These are phyloP conservation scores for Sclerotiophoma versabilis DNA, from an alignment of 2,329 filamentous ascomycete species.

Conservation along the genomic window DNA sequence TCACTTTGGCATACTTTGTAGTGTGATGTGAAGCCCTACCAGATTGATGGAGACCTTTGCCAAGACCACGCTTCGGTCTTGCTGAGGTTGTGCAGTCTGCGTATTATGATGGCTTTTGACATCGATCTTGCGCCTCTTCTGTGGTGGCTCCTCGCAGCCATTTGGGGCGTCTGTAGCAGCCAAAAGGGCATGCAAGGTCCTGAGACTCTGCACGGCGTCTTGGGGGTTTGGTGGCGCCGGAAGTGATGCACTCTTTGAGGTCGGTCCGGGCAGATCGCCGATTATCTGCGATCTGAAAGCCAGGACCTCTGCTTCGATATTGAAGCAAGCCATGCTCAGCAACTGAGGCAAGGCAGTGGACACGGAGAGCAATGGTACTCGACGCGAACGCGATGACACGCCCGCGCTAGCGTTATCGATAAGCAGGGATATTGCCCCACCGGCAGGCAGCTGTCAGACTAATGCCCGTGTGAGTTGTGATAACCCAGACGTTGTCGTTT, in stretches of 20 bases:
- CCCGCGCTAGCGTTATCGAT: constrained; percentile 12
- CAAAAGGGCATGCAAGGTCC: constrained; percentile 27
- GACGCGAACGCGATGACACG: not conserved
- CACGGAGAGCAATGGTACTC: not conserved
- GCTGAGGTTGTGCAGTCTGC: constrained; percentile 17
- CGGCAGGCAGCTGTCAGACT: constrained; percentile 2
- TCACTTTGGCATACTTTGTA: not conserved
- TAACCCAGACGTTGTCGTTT: too few relatives aligned
- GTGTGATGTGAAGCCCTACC: constrained; percentile 8
- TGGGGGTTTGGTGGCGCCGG: constrained; percentile 1
- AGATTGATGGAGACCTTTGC: constrained; percentile 35
- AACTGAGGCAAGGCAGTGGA: not conserved
- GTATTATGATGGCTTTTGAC: constrained; percentile 1
- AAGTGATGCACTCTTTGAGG: not conserved
- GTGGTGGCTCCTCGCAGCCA: constrained; percentile 23
- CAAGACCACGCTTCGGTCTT: constrained; percentile 38
- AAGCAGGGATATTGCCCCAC: constrained; percentile 5
- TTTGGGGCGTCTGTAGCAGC: constrained; percentile 8
- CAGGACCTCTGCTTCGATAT: constrained; percentile 27
- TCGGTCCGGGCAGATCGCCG: not conserved
- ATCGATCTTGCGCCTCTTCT: constrained; percentile 41
- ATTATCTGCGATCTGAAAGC: not conserved
- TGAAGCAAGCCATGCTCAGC: constrained; percentile 21
- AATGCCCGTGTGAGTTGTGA: not conserved
- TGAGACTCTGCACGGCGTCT: constrained; percentile 20